phyloP scores from a whole-genome alignment of 441 rosid genomes.

The Rhodomyrtus psidioides region DNA sequence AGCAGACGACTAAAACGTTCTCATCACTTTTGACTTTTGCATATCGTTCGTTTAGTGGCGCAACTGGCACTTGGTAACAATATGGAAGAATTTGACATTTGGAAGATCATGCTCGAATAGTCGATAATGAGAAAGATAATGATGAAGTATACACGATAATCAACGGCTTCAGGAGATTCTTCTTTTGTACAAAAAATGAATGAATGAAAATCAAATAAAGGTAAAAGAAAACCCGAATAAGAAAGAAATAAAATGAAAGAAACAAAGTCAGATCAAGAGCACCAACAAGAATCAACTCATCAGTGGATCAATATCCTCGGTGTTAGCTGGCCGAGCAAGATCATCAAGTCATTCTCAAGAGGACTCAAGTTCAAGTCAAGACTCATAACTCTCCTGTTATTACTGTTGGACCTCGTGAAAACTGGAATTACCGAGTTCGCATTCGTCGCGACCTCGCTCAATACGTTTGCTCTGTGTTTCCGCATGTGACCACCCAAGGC shows the following conservation, averaged over 20 bases:
- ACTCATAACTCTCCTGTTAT: constrained; percentile 20
- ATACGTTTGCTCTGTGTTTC: constrained; percentile 17
- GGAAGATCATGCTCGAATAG: not conserved
- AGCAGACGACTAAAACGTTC: not conserved
- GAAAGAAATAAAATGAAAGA: not conserved
- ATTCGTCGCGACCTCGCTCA: not conserved
- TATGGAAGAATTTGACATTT: not conserved
- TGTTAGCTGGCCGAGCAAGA: constrained; percentile 35
- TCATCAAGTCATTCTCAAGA: constrained; percentile 58
- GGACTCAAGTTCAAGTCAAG: constrained; percentile 72
- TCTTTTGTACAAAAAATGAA: not conserved
- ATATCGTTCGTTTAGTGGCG: not conserved
- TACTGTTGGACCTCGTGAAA: constrained; percentile 1
- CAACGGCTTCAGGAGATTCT: not conserved
- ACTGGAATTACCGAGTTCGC: constrained; percentile 13
- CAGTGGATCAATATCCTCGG: constrained; percentile 25
- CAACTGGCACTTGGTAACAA: not conserved
- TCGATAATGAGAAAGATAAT: not conserved
- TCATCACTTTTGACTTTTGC: not conserved
- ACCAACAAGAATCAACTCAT: not conserved
- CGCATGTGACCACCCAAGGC: constrained; percentile 52
- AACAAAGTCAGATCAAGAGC: not conserved
- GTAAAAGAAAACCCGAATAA: not conserved
- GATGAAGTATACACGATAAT: not conserved
- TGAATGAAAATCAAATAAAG: not conserved